Base-by-base conservation (phyloP, 305 asterid species). In the Andrographis paniculata region DNA sequence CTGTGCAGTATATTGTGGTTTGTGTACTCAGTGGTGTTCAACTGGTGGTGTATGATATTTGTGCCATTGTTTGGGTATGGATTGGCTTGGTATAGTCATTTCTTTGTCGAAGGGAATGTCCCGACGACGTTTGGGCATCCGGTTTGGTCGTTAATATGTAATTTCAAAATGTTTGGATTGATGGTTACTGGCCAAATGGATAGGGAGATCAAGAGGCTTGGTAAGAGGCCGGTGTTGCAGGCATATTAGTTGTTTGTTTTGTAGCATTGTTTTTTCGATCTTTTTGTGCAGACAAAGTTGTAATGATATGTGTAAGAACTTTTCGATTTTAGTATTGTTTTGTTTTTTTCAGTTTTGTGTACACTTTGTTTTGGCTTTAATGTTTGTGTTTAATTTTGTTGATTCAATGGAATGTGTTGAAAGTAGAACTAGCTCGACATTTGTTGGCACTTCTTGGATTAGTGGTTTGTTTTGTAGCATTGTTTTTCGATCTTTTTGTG, bases 161-260 rank as follows among this genome's bases (percentile, higher is more conserved):
- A 87, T 75, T 84, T 61, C 82, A 87, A 78, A 72, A 91, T 91
- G 96, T 91, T 91, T 69, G 99, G 93, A 8, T 63, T 91, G 58
- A 91, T 91, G 95, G 76, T 91, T 33, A 87, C 88, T 57, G 96
- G 96, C 5, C 74, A 79, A 61, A 67, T 91, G 87, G 99, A 91
- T 67, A 74, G 77, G 48, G 99, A 91, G 70, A 91, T 91, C 85
- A 91, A 87, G 81, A 81, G 95, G 80, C 96, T 91, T 37, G 99
- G 96, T 1, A 83, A 91, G 70, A 80, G 96, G 77, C 98, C 98
- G 48, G 63, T 78, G 44, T 69, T 86, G 62, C 95, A 79, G 59
- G 69, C 72, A 13, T 79, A 75, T 52, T 86, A 66, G 60, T 50
- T 22, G 9, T 28, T 28, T 28, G 33, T 28, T 28, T 28, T 28